Percentiles rank a stretch among this genome's conserved stretches.
phyloP scores from a whole-genome alignment of 306 rosid genomes.

The Cicer yamashitae region DNA sequence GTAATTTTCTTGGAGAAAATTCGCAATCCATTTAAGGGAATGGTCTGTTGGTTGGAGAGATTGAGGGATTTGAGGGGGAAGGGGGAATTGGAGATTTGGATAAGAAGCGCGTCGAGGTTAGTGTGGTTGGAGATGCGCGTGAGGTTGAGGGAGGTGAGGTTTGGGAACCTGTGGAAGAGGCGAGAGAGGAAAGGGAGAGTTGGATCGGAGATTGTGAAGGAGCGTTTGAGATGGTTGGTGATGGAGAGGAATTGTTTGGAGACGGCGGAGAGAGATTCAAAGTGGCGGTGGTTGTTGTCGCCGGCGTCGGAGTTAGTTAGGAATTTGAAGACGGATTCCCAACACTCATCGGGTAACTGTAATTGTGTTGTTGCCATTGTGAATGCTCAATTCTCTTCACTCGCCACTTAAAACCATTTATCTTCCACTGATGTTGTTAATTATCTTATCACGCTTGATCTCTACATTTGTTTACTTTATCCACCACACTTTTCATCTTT shows the following conservation, averaged over 20 bases:
- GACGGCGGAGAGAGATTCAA: conserved; percentile 57
- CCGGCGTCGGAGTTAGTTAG: conserved; percentile 1
- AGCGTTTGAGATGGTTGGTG: conserved; percentile 51
- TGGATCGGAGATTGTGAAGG: conserved; percentile 45
- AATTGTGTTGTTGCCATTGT: neutral
- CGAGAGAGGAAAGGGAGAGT: conserved; percentile 41
- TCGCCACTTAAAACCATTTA: no score
- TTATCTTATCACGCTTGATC: no score
- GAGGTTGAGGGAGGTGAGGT: conserved; percentile 49
- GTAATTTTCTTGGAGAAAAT: conserved; percentile 27
- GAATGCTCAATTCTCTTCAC: no score
- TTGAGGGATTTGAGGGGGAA: conserved; percentile 52
- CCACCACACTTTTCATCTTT: no score
- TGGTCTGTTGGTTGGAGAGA: conserved; percentile 42
- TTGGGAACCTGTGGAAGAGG: conserved; percentile 49
- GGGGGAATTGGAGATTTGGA: conserved; percentile 42
- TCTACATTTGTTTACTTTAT: no score
- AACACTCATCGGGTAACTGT: conserved; percentile 62
- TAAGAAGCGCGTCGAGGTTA: conserved; percentile 49
- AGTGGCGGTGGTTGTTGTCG: conserved; percentile 29
- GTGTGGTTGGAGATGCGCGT: conserved; percentile 34
- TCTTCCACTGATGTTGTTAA: no score
- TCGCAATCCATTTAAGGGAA: conserved; percentile 53
- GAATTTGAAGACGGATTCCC: conserved; percentile 62
- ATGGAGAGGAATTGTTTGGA: conserved; percentile 62